phyloP scores from a whole-genome alignment of 1,139 yeast genomes.

The Groenewaldozyma auringiensis region DNA sequence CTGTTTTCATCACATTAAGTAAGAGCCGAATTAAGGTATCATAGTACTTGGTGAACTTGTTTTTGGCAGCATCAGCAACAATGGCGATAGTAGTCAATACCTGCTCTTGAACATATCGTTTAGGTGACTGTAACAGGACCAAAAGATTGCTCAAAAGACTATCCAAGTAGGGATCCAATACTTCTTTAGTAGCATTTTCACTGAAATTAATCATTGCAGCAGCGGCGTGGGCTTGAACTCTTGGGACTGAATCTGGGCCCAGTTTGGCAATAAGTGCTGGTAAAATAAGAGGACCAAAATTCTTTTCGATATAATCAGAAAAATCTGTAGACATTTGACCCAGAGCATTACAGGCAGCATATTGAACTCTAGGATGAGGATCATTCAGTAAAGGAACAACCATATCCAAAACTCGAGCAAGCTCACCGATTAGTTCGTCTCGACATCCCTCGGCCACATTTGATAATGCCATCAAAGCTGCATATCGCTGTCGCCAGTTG shows the following conservation, averaged over 20 bases:
- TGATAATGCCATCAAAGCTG: conserved; percentile 92
- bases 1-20: conserved; percentile 68
- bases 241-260: conserved; percentile 61
- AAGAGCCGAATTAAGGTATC: conserved; percentile 92
- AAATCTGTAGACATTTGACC: conserved; percentile 99
- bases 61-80: conserved; percentile 96
- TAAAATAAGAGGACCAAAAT: conserved; percentile 67
- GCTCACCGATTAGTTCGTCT: conserved; percentile 76
- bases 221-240: conserved; percentile 98
- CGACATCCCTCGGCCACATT: conserved; percentile 97
- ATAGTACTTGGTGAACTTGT: conserved; percentile 80
- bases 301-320: conserved; percentile 78
- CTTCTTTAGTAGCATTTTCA: conserved; percentile 83
- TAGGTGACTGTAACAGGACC: conserved; percentile 72
- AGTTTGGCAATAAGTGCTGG: conserved; percentile 85
- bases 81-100: conserved; percentile 94
- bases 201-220: conserved; percentile 95
- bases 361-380: conserved; percentile 88
- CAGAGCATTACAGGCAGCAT: conserved; percentile 92
- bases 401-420: conserved; percentile 73
- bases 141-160: conserved; percentile 65
- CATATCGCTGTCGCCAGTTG: conserved; percentile 89
- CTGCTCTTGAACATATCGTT: conserved; percentile 93
- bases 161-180: conserved; percentile 85
- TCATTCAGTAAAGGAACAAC: conserved; percentile 76